Percentiles rank a stretch among this genome's conserved stretches.
phyloP scores from a whole-genome alignment of 225 moss, liverwort and hornwort species.

The Thuidium tamariscinum region DNA sequence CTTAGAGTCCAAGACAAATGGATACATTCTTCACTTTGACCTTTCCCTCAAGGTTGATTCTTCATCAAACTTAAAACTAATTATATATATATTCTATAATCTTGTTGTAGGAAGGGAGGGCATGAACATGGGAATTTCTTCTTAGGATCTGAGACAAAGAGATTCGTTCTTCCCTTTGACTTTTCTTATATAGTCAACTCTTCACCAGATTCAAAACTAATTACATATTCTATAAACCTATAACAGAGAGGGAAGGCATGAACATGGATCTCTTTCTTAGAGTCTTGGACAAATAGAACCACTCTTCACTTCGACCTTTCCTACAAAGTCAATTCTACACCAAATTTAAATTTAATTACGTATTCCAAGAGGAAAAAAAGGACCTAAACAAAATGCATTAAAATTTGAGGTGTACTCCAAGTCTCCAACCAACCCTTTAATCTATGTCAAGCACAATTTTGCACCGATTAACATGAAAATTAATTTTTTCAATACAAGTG shows the following conservation, averaged over 20 bases:
- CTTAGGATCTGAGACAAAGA: neutral
- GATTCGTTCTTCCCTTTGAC: neutral
- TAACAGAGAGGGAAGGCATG: too few relatives aligned
- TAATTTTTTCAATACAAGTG: too few relatives aligned
- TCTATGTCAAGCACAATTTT: accelerated
- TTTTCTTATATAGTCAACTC: accelerated
- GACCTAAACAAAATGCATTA: neutral
- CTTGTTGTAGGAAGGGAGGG: accelerated
- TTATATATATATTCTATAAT: too few relatives aligned
- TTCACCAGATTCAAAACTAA: neutral
- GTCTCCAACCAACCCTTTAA: neutral
- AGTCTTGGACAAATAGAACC: neutral
- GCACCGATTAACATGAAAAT: neutral
- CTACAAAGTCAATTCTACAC: accelerated
- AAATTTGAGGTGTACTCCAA: neutral
- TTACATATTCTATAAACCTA: neutral
- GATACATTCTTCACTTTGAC: neutral
- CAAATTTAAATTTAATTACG: neutral
- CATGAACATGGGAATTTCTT: too few relatives aligned
- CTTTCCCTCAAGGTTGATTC: neutral
- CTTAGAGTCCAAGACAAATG: accelerated
- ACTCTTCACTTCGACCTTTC: neutral
- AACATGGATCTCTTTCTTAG: neutral
- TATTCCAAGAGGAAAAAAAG: neutral
- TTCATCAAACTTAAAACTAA: neutral